Base-by-base conservation (phyloP, 495 filamentous ascomycete genomes). In the Penicillium riverlandense region DNA sequence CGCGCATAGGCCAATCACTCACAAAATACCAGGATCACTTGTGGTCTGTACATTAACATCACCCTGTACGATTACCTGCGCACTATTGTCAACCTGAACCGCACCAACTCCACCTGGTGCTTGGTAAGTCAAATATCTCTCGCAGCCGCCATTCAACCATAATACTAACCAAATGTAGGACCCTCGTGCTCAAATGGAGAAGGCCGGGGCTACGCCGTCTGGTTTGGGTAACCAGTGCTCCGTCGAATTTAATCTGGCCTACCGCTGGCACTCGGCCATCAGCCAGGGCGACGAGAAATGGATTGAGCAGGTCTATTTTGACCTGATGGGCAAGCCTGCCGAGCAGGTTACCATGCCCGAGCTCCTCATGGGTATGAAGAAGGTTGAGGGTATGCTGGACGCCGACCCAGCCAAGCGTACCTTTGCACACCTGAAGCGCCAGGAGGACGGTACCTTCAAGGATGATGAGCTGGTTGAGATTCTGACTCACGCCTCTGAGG, bases 1-100 rank as follows among this genome's bases (percentile, higher is more conserved):
- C 12, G 8, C n/a, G 40, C 6, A 33, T 38, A 12, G 10, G 7
- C 7, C 13, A 11, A 34, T 13, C 8, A 30, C 49, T 61, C 47
- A 61, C 43, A n/a, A 14, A 5, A 0, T 35, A 11, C 8, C 27
- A 69, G 66, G 30, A 74, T 90, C 48, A 89, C 84, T 2, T 89
- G 84, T 31, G 86, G 88, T 41, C 69, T 91, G 7, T 92, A 90
- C 60, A 86, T 89, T 57, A 90, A 92, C 69, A 85, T 88, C 52
- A 82, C 86, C 7, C 67, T 92, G 29, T 75, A 85, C 45, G 88
- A 94, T 54, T 94, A 94, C 57, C 75, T 94, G 32, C 80, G 88
- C 22, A 88, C 85, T 13, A 90, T 94, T 50, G 72, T 92, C 62
- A 90, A 90, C 58, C 61, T 90, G 44, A 91, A 91, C 65, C 75